Conservation (phyloP, 495 filamentous ascomycete species). For the Penicillium alfredii region DNA sequence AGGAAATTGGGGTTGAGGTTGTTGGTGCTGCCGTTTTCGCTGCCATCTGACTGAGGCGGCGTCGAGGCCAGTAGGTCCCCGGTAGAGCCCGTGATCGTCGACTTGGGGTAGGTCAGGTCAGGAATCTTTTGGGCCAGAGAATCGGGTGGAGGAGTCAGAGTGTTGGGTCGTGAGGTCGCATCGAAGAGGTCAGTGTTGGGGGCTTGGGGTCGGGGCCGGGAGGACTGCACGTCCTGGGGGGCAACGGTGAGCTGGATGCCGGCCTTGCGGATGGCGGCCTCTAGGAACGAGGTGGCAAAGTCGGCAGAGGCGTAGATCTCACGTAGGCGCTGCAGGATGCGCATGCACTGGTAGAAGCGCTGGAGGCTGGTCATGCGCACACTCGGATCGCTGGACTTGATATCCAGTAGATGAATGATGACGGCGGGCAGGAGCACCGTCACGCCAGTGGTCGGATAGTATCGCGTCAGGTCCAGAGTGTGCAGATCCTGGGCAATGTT, state of each 20-base stretch:
- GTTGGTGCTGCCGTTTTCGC: constrained; percentile 42
- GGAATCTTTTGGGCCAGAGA: constrained; percentile 41
- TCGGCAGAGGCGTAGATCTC: constrained; percentile 84
- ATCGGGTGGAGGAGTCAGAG: constrained; percentile 42
- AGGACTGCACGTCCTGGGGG: constrained; percentile 35
- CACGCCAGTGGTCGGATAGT: constrained; percentile 79
- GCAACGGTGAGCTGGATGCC: constrained; percentile 51
- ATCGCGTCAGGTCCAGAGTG: constrained; percentile 61
- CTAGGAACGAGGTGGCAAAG: constrained; percentile 78
- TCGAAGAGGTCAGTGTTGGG: constrained; percentile 17
- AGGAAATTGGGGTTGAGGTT: constrained; percentile 34
- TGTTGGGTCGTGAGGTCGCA: constrained; percentile 22
- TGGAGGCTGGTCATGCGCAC: constrained; percentile 62
- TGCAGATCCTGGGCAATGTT: constrained; percentile 69
- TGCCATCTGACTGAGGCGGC: constrained; percentile 39
- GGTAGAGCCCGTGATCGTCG: constrained; percentile 12
- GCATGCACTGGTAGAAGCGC: constrained; percentile 82
- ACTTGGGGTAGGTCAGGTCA: constrained; percentile 37
- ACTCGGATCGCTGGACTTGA: constrained; percentile 67
- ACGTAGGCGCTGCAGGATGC: constrained; percentile 70
- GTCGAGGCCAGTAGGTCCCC: constrained; percentile 36
- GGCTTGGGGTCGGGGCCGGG: constrained; percentile 7
- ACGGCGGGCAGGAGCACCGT: constrained; percentile 85
- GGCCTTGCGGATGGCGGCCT: constrained; percentile 76
- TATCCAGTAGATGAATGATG: constrained; percentile 85